Conservation (phyloP, 306 rosid genomes). For the Lathyrus oleraceus region DNA sequence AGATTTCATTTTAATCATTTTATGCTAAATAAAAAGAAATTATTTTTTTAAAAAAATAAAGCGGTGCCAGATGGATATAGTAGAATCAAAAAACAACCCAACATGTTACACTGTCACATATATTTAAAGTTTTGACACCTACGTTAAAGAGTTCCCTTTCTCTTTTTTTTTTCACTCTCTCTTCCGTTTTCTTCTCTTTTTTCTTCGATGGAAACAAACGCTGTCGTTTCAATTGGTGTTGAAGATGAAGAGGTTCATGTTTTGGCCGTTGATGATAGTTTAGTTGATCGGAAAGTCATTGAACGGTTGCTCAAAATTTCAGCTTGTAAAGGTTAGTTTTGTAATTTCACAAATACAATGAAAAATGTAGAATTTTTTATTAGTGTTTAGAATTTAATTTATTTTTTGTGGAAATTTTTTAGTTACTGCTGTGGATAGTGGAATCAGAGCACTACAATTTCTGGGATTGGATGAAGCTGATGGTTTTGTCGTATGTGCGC, state of each 20-base stretch:
- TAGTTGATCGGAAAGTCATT: slow-evolving; percentile 85
- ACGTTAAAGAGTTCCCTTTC: slow-evolving; percentile 35
- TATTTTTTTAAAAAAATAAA: slow-evolving; percentile 27
- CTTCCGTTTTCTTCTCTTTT: background rate
- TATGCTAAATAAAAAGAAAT: background rate
- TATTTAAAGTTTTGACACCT: slow-evolving; percentile 45
- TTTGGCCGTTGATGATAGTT: slow-evolving; percentile 94
- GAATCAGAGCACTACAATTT: slow-evolving; percentile 81
- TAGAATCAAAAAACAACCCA: slow-evolving; percentile 22
- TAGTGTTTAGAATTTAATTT: background rate
- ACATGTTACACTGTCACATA: slow-evolving; percentile 36
- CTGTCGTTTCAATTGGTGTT: slow-evolving; percentile 35
- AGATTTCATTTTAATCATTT: slow-evolving; percentile 70
- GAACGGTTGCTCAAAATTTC: slow-evolving; percentile 78
- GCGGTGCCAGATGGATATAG: slow-evolving; percentile 33
- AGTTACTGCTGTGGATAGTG: slow-evolving; percentile 98
- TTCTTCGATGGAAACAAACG: slow-evolving; percentile 48
- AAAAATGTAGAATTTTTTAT: background rate
- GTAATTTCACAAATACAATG: background rate
- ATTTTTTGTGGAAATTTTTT: background rate
- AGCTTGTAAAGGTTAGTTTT: slow-evolving; percentile 71
- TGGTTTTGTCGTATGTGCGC: slow-evolving; percentile 55
- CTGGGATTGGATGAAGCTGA: slow-evolving; percentile 76
- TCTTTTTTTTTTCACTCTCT: background rate
- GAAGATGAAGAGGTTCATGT: slow-evolving; percentile 72